Evolutionary conservation across 2,329 filamentous ascomycete species (phyloP).

Genomic region (Coniochaeta sp.): DNA sequence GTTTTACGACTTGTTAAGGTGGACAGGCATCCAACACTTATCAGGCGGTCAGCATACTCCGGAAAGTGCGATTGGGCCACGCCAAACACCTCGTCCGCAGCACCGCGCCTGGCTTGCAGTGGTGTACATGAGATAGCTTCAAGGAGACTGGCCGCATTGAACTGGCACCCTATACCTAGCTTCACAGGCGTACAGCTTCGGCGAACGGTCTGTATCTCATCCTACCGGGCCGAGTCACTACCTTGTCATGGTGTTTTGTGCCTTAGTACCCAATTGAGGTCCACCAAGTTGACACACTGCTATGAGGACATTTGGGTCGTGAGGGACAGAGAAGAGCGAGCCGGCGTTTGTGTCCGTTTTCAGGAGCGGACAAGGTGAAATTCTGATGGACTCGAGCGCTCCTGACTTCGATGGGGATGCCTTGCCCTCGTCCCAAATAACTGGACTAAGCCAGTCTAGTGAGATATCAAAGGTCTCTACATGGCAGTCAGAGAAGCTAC

Average conservation of each 20-base stretch:
- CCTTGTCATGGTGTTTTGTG: background rate
- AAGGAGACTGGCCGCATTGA: background rate
- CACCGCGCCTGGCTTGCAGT: too few species aligned
- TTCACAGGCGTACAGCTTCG: background rate
- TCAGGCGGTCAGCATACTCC: background rate
- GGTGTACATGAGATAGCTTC: background rate
- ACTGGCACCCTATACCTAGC: too few species aligned
- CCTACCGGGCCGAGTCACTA: background rate
- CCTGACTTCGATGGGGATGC: background rate
- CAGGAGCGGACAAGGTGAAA: too few species aligned
- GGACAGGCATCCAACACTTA: background rate
- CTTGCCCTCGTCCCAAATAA: background rate
- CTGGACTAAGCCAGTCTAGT: background rate
- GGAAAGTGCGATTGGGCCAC: too few species aligned
- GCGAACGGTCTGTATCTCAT: background rate
- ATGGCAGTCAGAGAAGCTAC: conserved; percentile 28
- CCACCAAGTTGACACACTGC: background rate
- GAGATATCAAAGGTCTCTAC: background rate
- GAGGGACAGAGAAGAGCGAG: background rate
- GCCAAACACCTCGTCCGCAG: too few species aligned
- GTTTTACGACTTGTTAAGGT: background rate
- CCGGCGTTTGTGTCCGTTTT: background rate
- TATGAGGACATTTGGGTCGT: background rate
- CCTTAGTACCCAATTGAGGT: background rate
- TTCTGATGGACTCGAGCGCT: background rate